phyloP scores from a whole-genome alignment of 1,139 yeast species.

The Kazachstania sp. region DNA sequence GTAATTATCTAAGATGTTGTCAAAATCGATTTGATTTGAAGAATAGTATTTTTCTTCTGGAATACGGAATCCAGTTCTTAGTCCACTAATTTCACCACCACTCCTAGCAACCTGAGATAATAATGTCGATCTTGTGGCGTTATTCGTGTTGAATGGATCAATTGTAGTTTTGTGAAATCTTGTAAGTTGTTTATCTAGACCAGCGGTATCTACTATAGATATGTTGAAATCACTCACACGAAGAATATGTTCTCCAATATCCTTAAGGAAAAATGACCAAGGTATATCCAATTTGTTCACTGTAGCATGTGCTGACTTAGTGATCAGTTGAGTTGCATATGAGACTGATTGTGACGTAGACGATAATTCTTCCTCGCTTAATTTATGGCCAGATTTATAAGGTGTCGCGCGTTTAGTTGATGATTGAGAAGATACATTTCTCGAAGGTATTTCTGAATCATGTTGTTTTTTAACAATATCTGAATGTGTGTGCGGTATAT shows the following conservation, averaged over 20 bases:
- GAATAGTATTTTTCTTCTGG: constrained; percentile 21
- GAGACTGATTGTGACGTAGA: neutral
- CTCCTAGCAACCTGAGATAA: constrained; percentile 51
- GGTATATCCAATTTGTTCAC: constrained; percentile 55
- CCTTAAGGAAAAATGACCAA: constrained; percentile 51
- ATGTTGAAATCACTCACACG: constrained; percentile 48
- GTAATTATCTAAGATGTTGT: constrained; percentile 15
- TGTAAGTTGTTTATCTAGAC: constrained; percentile 39
- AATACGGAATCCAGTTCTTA: constrained; percentile 29
- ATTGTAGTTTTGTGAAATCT: constrained; percentile 49
- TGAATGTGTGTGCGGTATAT: neutral
- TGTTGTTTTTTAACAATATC: neutral
- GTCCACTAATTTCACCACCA: constrained; percentile 38
- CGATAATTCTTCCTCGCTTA: neutral
- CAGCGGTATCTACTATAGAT: constrained; percentile 36
- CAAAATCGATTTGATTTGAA: constrained; percentile 9
- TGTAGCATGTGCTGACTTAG: neutral
- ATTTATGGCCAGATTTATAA: neutral
- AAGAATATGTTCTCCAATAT: constrained; percentile 62
- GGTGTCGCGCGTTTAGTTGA: neutral
- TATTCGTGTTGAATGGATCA: constrained; percentile 46
- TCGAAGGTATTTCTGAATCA: neutral
- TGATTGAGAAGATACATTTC: neutral
- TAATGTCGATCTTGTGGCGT: constrained; percentile 24
- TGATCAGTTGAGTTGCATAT: neutral